Evolutionary conservation across 73 alveolate species (phyloP).

Genomic region (Diophrys appendiculata): DNA sequence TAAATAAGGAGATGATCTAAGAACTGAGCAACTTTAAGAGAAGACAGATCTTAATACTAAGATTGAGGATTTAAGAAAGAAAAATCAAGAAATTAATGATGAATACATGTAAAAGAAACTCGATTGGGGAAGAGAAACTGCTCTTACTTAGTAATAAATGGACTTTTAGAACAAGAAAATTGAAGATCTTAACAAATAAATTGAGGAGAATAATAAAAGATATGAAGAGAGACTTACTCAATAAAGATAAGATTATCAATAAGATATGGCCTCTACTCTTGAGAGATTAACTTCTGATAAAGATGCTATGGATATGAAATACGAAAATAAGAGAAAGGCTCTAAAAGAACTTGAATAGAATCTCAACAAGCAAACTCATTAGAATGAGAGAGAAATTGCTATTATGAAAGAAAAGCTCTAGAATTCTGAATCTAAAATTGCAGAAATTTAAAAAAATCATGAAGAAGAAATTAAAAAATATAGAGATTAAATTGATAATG

Average conservation of each 20-base stretch:
- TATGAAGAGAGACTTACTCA: slow-evolving; percentile 45
- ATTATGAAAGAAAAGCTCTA: slow-evolving; percentile 41
- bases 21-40: slow-evolving; percentile 24
- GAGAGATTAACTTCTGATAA: slow-evolving; percentile 42
- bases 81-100: slow-evolving; percentile 66
- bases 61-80: slow-evolving; percentile 65
- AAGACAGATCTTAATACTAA: slow-evolving; percentile 45
- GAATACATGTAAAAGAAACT: slow-evolving; percentile 72
- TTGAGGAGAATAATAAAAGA: slow-evolving; percentile 11
- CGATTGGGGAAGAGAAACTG: slow-evolving; percentile 72
- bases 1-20: slow-evolving; percentile 23
- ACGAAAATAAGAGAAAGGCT: slow-evolving; percentile 61
- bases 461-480: slow-evolving; percentile 19
- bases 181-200: slow-evolving; percentile 40
- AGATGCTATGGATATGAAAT: slow-evolving; percentile 35
- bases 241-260: slow-evolving; percentile 22
- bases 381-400: slow-evolving; percentile 60
- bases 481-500: slow-evolving; percentile 15
- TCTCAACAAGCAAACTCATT: slow-evolving; percentile 12
- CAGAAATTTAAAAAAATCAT: slow-evolving; percentile 34
- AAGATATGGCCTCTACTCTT: slow-evolving; percentile 33
- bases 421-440: slow-evolving; percentile 50
- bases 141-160: slow-evolving; percentile 64
- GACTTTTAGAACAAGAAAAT: slow-evolving; percentile 75
- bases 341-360: slow-evolving; percentile 58